Evolutionary conservation across 1,284 basidiomycete genomes (phyloP).

Genomic region (Papiliotrema fonsecae): DNA sequence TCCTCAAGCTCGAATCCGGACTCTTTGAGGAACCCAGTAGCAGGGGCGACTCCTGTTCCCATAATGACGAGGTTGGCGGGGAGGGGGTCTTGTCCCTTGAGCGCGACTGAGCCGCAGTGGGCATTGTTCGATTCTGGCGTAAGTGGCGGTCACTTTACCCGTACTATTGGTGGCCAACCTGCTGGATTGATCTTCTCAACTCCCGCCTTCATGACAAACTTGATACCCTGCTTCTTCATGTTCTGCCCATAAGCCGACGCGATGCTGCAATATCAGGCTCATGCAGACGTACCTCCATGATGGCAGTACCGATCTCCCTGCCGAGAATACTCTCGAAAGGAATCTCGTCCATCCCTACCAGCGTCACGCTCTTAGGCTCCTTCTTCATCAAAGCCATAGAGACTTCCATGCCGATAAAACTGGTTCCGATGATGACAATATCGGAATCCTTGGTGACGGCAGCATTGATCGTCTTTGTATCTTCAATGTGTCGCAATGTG

Average conservation of each 20-base stretch:
- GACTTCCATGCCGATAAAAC: slow-evolving; percentile 92
- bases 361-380: slow-evolving; percentile 60
- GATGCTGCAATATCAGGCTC: background rate
- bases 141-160: background rate
- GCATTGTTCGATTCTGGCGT: slow-evolving; percentile 32
- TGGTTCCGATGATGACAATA: slow-evolving; percentile 79
- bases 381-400: slow-evolving; percentile 70
- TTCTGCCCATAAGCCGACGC: slow-evolving; percentile 50
- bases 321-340: slow-evolving; percentile 82
- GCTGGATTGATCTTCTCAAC: slow-evolving; percentile 69
- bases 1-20: slow-evolving; percentile 62
- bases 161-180: slow-evolving; percentile 31
- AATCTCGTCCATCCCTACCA: slow-evolving; percentile 78
- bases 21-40: slow-evolving; percentile 73
- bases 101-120: slow-evolving; percentile 56
- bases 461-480: slow-evolving; percentile 70
- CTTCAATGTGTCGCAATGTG: slow-evolving; percentile 66
- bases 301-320: slow-evolving; percentile 68
- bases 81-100: slow-evolving; percentile 63
- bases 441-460: slow-evolving; percentile 60
- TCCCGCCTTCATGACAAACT: slow-evolving; percentile 71
- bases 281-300: slow-evolving; percentile 62
- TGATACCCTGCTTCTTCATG: slow-evolving; percentile 73
- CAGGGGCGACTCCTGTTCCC: slow-evolving; percentile 83
- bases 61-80: slow-evolving; percentile 77